Evolutionary conservation across 805 yeast genomes (phyloP), one percentile per base, ranked within the genome.

Genomic region (Myxozyma kluyveri): DNA sequence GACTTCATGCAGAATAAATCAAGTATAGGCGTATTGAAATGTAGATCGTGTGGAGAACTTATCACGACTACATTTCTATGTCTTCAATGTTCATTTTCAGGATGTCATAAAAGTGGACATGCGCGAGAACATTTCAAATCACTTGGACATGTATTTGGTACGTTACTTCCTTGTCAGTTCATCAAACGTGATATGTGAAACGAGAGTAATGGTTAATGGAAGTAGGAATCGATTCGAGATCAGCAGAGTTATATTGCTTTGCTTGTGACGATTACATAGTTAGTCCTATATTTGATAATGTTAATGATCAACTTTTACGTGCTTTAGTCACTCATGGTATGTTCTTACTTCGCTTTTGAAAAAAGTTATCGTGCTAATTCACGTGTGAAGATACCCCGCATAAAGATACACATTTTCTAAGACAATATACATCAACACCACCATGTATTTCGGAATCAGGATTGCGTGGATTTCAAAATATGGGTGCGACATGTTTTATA

Each of bases 401-500:
- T 19, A 58, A 60, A 5, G 63, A 60, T 18, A 19, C 24, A 10
- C 37, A 19, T 9, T 41, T 57, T 4, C 21, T 60, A 10, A 52
- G 54, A 29, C 29, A 44, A 12, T 49, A 59, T 26, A 27, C 61
- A 6, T 27, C 26, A 18, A 21, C 31, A 2, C 63, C 63, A 2
- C 49, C 54, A 2, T 45, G 57, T 31, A 44, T 26, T 32, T 52
- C 62, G 12, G 45, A 54, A 18, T 77, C 82, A n/a, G 98, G 97
- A 0, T 72, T 93, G 19, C 78, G 86, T 47, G 99, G 99, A 2
- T 80, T 93, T 61, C 83, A 88, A 46, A 91, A 91, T 67, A 81
- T 91, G 83, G 99, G 99, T 0, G 86, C 99, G 0, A 93, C 99
- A 0, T 93, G 99, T 72, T 93, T 88, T 71, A 91, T 93, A 88